Evolutionary conservation across 169 alveolate species (phyloP).

Genomic region (Cardiosporidium cionae): DNA sequence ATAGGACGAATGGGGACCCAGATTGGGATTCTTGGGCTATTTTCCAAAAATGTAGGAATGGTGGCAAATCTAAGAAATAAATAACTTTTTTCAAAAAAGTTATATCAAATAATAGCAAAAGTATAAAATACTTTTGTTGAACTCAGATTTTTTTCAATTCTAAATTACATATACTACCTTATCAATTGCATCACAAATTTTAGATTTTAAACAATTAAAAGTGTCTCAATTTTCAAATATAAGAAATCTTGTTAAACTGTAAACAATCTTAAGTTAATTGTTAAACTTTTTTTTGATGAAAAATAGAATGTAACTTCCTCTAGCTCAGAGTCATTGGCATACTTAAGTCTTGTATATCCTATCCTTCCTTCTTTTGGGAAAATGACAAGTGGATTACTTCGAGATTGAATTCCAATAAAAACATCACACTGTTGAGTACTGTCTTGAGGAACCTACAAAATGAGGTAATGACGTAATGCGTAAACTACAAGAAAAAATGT

Average conservation of each 20-base stretch:
- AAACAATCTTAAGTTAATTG: background rate
- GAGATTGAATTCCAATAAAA: no score
- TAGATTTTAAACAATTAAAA: no score
- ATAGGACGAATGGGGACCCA: conserved; percentile 67
- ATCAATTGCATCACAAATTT: no score
- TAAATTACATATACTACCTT: no score
- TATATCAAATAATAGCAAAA: background rate
- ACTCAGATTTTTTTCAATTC: background rate
- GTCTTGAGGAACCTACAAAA: conserved; percentile 46
- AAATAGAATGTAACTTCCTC: no score
- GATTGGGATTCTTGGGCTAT: conserved; percentile 58
- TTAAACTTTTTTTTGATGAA: no score
- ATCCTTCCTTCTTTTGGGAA: no score
- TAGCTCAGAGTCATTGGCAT: no score
- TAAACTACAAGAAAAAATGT: no score
- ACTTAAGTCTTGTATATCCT: no score
- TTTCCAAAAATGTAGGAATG: conserved; percentile 55
- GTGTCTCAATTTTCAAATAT: background rate
- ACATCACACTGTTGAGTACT: conserved; percentile 72
- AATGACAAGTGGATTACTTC: no score
- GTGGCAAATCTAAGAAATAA: conserved; percentile 36
- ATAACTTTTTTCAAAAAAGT: no score
- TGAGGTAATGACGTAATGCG: background rate
- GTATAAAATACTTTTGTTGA: background rate
- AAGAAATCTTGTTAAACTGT: background rate